Evolutionary conservation across 495 filamentous ascomycete genomes (phyloP), one percentile per base, ranked within the genome.

Genomic region (Xylaria venustula): DNA sequence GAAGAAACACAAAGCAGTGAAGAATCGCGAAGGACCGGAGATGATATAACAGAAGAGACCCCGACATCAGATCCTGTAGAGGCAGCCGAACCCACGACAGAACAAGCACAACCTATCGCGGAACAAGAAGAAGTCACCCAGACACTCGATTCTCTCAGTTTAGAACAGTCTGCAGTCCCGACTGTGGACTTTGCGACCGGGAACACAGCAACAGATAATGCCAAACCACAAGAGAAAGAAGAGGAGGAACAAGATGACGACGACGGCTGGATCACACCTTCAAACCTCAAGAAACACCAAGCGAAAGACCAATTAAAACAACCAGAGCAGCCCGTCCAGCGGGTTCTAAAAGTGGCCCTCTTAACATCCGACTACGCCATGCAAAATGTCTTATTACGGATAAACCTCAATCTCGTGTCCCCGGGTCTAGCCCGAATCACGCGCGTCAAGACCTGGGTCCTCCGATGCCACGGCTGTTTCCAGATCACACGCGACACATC

Each of bases 401-500:
- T 98, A 79, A 96, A 96, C 75, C 82, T 99, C 28, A 91, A 96
- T 68, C 85, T 99, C 7, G 79, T 99, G 20, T 93, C 92, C 3
- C 81, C 90, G 1, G 83, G 82, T 19, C 71, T 97, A 7, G 82
- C 88, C 52, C 86, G 91, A 55, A 87, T 99, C 64, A 83, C 82
- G 34, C 87, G 87, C 54, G 82, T 97, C 23, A 90, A 89, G 67
- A 92, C 89, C 7, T 95, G 89, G 81, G 85, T 97, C 22, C 81
- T 97, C 53, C 88, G 94, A 44, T 99, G 94, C 77, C 93, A 99
- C 74, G 93, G 86, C 54, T 99, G 94, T 77, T 98, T 96, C 79
- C 77, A 85, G 47, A 86, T 90, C 15, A 90, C 88, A 64, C 91
- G 90, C 67, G 87, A 96, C 63, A 93, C 90, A 85, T 78, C 73